Conservation (phyloP, 352 stramenopile species). For the Phytophthora kernoviae region DNA sequence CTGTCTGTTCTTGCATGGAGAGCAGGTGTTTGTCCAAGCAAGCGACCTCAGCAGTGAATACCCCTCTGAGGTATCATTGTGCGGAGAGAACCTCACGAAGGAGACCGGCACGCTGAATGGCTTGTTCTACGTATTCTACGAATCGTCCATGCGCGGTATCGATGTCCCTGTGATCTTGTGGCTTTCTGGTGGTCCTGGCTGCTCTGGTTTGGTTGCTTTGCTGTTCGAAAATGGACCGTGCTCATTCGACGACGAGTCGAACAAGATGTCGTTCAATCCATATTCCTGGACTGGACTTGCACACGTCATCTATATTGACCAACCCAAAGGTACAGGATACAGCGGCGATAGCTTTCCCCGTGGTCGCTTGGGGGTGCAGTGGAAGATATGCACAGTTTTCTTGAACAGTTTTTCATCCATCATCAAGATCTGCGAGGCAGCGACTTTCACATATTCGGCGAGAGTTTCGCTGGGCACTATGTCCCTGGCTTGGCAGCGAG, state of each 20-base stretch:
- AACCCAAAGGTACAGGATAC: constrained; percentile 88
- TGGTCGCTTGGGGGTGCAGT: constrained; percentile 63
- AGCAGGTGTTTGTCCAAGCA: constrained; percentile 25
- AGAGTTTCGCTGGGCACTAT: constrained; percentile 96
- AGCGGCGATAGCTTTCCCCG: constrained; percentile 26
- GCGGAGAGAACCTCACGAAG: constrained; percentile 60
- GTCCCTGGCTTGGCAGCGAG: constrained; percentile 88
- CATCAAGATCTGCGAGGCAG: constrained; percentile 43
- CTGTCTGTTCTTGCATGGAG: constrained; percentile 7
- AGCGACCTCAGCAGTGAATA: constrained; percentile 29
- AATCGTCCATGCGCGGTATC: constrained; percentile 34
- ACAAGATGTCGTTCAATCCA: constrained; percentile 82
- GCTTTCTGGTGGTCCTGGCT: constrained; percentile 96
- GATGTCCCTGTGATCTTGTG: constrained; percentile 93
- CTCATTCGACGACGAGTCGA: constrained; percentile 70
- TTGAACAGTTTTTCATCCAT: constrained; percentile 58
- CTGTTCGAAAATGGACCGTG: constrained; percentile 98
- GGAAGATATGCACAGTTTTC: constrained; percentile 51
- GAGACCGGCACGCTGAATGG: constrained; percentile 66
- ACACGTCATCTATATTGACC: constrained; percentile 97
- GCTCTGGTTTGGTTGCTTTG: constrained; percentile 92
- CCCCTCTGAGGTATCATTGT: constrained; percentile 46
- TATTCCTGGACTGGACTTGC: constrained; percentile 95
- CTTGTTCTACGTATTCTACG: constrained; percentile 82
- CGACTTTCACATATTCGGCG: constrained; percentile 94